Evolutionary conservation across 148 eudicot species (phyloP).

Genomic region (Amaranthus palmeri): DNA sequence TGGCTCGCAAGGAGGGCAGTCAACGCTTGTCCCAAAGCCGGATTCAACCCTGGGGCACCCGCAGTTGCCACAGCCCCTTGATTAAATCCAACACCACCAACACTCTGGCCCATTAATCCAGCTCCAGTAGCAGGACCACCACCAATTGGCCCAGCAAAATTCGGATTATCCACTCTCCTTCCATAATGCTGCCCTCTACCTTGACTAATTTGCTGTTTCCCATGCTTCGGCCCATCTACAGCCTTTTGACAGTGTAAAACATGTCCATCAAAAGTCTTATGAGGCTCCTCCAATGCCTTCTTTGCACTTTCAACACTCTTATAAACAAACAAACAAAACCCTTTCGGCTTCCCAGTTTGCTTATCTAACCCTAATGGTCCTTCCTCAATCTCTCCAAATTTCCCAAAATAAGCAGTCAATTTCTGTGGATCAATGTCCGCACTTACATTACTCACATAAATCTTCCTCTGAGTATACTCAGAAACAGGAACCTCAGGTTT

Average conservation of each 20-base stretch:
- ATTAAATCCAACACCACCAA: constrained; percentile 35
- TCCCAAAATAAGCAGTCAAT: constrained; percentile 47
- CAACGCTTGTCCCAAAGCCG: constrained; percentile 83
- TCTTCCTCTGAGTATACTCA: constrained; percentile 90
- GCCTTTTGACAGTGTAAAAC: constrained; percentile 71
- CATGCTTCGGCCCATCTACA: constrained; percentile 73
- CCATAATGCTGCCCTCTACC: constrained; percentile 38
- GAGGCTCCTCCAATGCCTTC: constrained; percentile 87
- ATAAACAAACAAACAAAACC: constrained; percentile 83
- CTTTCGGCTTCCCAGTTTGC: constrained; percentile 78
- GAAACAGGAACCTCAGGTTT: constrained; percentile 33
- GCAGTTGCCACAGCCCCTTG: constrained; percentile 30
- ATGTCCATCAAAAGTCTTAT: constrained; percentile 73
- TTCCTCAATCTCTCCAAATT: constrained; percentile 91
- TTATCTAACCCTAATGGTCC: constrained; percentile 91
- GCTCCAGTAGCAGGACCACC: constrained; percentile 29
- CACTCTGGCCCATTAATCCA: constrained; percentile 58
- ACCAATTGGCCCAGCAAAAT: constrained; percentile 39
- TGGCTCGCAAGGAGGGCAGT: constrained; percentile 70
- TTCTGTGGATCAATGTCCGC: constrained; percentile 68
- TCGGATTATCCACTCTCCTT: constrained; percentile 46
- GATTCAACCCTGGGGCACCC: constrained; percentile 42
- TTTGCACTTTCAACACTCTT: constrained; percentile 57
- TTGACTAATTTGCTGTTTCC: constrained; percentile 42
- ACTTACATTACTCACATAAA: constrained; percentile 80